phyloP scores from a whole-genome alignment of 352 stramenopile species.

The Phytopythium aichiense region DNA sequence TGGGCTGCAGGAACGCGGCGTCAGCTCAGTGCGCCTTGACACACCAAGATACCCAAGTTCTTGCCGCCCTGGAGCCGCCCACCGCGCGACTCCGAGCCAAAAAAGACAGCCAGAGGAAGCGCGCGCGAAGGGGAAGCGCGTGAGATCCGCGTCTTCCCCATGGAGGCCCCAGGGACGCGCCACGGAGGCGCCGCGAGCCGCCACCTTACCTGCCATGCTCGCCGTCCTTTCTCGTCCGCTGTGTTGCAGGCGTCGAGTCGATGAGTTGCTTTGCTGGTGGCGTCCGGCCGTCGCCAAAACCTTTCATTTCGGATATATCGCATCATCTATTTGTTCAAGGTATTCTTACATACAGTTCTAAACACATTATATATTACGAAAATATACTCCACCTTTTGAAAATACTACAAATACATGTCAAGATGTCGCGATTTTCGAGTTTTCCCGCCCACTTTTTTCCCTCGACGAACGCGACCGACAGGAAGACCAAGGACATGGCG shows the following conservation, averaged over 20 bases:
- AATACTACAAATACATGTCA: no score
- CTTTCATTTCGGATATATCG: background rate
- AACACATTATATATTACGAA: background rate
- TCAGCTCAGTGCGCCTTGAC: background rate
- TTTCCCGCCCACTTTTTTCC: conserved; percentile 9
- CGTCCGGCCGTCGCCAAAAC: background rate
- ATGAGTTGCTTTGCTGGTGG: conserved; percentile 2
- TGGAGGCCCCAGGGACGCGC: background rate
- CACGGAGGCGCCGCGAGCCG: background rate
- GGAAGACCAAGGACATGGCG: conserved; percentile 23
- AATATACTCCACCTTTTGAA: no score
- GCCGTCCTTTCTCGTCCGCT: background rate
- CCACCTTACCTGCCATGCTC: conserved; percentile 4
- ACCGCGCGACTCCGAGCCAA: background rate
- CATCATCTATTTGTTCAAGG: background rate
- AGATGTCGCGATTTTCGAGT: no score
- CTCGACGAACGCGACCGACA: background rate
- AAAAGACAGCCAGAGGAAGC: background rate
- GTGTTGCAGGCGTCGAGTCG: background rate
- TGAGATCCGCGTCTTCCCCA: background rate
- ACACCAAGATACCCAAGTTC: background rate
- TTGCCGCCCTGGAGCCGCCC: background rate
- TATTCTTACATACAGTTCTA: background rate
- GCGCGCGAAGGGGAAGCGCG: background rate
- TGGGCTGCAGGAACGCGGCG: background rate